These are phyloP conservation scores for Mrakia blollopis DNA, from an alignment of 768 basidiomycete genomes.

Conservation along the genomic window DNA sequence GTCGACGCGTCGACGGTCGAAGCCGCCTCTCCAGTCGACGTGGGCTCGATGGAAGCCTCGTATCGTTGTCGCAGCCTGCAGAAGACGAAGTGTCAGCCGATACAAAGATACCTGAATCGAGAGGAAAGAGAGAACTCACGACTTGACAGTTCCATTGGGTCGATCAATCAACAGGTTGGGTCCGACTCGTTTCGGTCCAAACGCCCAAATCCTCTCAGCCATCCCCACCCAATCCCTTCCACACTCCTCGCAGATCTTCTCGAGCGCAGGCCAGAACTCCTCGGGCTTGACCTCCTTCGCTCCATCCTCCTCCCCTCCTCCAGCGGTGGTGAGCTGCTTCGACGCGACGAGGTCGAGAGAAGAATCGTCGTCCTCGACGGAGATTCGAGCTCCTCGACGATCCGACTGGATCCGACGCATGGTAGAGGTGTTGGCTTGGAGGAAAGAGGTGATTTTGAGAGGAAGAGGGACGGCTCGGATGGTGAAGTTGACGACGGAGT, in stretches of 20 bases:
- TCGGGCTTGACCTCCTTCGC: slow-evolving; percentile 61
- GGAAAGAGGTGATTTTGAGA: slow-evolving; percentile 62
- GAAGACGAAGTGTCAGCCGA: too few species aligned
- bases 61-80: slow-evolving; percentile 19
- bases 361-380: slow-evolving; percentile 36
- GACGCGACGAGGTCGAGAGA: slow-evolving; percentile 29
- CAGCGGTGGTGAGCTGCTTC: slow-evolving; percentile 30
- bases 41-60: slow-evolving; percentile 25
- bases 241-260: slow-evolving; percentile 58
- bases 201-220: slow-evolving; percentile 73
- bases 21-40: background rate
- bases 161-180: slow-evolving; percentile 79
- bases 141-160: slow-evolving; percentile 39
- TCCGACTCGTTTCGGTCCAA: slow-evolving; percentile 83
- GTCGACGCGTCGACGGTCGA: background rate
- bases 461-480: slow-evolving; percentile 81
- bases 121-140: slow-evolving; percentile 37
- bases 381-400: slow-evolving; percentile 43
- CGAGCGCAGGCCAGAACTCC: slow-evolving; percentile 73
- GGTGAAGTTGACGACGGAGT: slow-evolving; percentile 70
- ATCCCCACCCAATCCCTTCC: slow-evolving; percentile 75
- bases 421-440: slow-evolving; percentile 64
- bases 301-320: slow-evolving; percentile 43
- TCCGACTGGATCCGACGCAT: slow-evolving; percentile 60
- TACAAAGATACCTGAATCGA: too few species aligned